Evolutionary conservation across 129 eudicot species (phyloP).

Genomic region (Rutidosis leptorrhynchoides): DNA sequence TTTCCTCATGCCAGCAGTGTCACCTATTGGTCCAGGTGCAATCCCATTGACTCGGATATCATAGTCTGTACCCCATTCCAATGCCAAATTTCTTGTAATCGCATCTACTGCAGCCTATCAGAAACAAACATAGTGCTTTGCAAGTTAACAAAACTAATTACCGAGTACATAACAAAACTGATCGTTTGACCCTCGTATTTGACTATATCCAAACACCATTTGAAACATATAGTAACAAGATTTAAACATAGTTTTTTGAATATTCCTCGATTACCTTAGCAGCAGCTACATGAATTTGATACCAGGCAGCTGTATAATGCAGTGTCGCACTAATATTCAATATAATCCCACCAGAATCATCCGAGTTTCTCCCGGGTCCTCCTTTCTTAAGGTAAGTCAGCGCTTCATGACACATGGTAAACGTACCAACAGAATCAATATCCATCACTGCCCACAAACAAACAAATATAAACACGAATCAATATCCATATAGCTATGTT

Average conservation of each 20-base stretch:
- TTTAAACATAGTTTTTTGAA: not conserved
- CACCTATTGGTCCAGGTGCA: slow-evolving; percentile 94
- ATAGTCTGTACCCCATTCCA: slow-evolving; percentile 97
- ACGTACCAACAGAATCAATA: slow-evolving; percentile 94
- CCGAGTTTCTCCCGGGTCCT: slow-evolving; percentile 62
- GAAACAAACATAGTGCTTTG: not conserved
- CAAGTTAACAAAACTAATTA: not conserved
- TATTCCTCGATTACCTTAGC: slow-evolving; percentile 58
- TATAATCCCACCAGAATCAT: slow-evolving; percentile 62
- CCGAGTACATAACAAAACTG: not conserved
- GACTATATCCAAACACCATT: not conserved
- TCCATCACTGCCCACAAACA: slow-evolving; percentile 56
- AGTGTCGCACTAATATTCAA: slow-evolving; percentile 89
- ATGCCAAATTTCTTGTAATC: slow-evolving; percentile 80
- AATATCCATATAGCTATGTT: not conserved
- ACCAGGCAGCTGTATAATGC: slow-evolving; percentile 94
- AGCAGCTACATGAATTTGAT: slow-evolving; percentile 92
- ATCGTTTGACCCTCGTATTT: not conserved
- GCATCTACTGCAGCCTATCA: slow-evolving; percentile 91
- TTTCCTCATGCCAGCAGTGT: slow-evolving; percentile 82
- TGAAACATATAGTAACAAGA: not conserved
- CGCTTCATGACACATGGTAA: slow-evolving; percentile 91
- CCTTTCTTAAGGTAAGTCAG: slow-evolving; percentile 73
- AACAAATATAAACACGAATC: not conserved
- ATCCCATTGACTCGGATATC: slow-evolving; percentile 94